Evolutionary conservation across 768 basidiomycete species (phyloP).

Genomic region (Auriscalpium microsporum): DNA sequence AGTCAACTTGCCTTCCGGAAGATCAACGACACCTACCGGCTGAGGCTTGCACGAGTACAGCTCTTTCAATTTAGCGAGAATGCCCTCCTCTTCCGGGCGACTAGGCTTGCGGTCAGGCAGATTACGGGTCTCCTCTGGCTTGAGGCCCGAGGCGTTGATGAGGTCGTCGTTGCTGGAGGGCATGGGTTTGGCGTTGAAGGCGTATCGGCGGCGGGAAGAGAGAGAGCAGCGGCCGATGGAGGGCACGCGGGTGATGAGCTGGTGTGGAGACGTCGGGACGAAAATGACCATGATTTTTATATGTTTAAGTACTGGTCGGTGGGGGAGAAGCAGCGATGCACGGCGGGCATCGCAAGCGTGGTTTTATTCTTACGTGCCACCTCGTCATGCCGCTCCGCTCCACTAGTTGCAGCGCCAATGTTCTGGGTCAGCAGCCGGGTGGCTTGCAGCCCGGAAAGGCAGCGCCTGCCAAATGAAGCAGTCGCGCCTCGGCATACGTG

Average conservation of each 20-base stretch:
- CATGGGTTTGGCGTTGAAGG: conserved; percentile 14
- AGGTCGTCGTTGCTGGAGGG: conserved; percentile 17
- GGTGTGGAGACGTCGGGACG: conserved; percentile 1
- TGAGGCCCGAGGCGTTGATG: conserved; percentile 32
- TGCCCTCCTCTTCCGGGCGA: conserved; percentile 22
- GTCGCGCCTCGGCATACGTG: background rate
- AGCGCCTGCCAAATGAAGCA: background rate
- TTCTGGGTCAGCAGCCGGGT: no score
- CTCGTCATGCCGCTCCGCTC: no score
- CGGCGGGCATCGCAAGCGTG: background rate
- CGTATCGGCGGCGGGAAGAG: conserved; percentile 9
- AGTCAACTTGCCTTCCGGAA: conserved; percentile 21
- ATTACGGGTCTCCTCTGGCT: conserved; percentile 28
- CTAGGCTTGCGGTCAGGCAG: conserved; percentile 31
- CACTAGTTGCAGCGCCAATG: no score
- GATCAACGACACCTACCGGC: conserved; percentile 17
- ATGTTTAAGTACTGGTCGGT: background rate
- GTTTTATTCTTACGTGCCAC: conserved; percentile 4
- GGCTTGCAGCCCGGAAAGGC: background rate
- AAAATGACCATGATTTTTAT: conserved; percentile 7
- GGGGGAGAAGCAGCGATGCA: background rate
- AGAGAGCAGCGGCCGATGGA: background rate
- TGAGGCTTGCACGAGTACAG: conserved; percentile 16
- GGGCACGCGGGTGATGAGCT: conserved; percentile 4
- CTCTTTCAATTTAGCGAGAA: conserved; percentile 35